Base-by-base conservation (phyloP, 2,329 filamentous ascomycete genomes). In the Fusarium coicis region DNA sequence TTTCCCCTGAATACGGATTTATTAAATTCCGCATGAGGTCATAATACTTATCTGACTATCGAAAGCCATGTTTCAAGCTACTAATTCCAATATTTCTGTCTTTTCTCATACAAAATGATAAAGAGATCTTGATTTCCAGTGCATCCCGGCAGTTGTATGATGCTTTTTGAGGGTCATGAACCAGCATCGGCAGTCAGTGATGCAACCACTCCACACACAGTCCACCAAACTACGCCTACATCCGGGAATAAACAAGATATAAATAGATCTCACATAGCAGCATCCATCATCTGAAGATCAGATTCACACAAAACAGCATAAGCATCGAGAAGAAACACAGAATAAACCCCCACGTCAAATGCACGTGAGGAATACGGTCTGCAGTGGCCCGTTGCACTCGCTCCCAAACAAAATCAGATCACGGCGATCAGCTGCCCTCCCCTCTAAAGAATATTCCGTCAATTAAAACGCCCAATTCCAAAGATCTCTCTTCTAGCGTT, bases 331-430 rank as follows among this genome's bases (percentile, higher is more conserved):
- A 14, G 21, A 28, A 39, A 42, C 30, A 16, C 34, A 18, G 43
- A 59, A 26, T 19, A 9, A 57, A 1, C 21, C 54, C 75, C 75
- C 74, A 77, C 75, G 64, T 42, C 6, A 10, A 43, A 55, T 39
- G 63, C 74, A 76, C 75, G 75, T 76, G 75, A 77, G 75, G 44
- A 63, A 30, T 40, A 53, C 21, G 57, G 62, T 15, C 73, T 76
- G 74, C 74, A 76, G 66, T 76, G 67, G 36, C 70, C 71, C 70
- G 66, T 74, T 56, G 47, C 47, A 36, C 53, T 49, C 42, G 52
- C 42, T 19, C 42, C 23, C 47, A 59, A 19, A 54, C 54, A 40
- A 46, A 34, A 52, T 63, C 66, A 57, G 63, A 67, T 57, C 60
- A 62, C 42, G 39, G 58, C 42, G 50, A 68, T 74, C 62, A 68